Evolutionary conservation across 1,284 basidiomycete species (phyloP).

Genomic region (Cryptococcus sp.): DNA sequence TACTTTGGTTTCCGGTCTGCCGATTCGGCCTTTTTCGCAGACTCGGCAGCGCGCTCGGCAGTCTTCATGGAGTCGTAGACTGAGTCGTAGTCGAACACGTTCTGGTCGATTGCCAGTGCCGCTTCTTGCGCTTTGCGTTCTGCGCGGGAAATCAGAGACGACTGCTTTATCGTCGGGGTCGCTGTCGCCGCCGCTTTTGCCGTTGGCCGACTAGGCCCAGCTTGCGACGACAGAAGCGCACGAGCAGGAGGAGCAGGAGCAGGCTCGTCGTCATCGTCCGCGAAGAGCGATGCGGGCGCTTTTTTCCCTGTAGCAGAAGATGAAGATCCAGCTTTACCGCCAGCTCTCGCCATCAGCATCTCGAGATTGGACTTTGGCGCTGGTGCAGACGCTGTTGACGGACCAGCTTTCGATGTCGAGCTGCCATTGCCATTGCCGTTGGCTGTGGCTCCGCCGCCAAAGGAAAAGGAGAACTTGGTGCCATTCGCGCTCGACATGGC

Average conservation of each 20-base stretch:
- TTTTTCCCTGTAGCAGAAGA: constrained; percentile 5
- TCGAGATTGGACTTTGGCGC: constrained; percentile 40
- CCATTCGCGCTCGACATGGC: constrained; percentile 25
- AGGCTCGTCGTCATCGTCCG: constrained; percentile 41
- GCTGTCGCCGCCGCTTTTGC: not conserved
- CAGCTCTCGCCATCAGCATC: constrained; percentile 39
- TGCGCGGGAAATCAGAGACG: constrained; percentile 34
- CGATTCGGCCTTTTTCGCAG: constrained; percentile 68
- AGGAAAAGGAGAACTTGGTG: constrained; percentile 47
- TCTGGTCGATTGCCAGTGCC: constrained; percentile 76
- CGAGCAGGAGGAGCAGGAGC: constrained; percentile 3
- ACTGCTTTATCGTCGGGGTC: constrained; percentile 9
- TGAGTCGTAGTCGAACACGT: constrained; percentile 93
- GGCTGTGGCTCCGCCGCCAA: constrained; percentile 23
- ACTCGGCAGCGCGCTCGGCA: constrained; percentile 69
- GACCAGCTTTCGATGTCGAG: constrained; percentile 2
- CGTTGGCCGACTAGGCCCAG: constrained; percentile 9
- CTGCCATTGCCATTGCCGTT: not conserved
- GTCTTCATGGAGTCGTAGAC: constrained; percentile 96
- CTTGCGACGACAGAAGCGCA: constrained; percentile 7
- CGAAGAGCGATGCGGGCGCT: constrained; percentile 22
- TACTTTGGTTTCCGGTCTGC: constrained; percentile 91
- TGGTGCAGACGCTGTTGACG: not conserved
- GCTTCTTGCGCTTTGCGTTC: constrained; percentile 58
- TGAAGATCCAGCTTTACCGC: constrained; percentile 6